Conservation (phyloP, 1,139 yeast species). For the Saccharomycopsis crataegensis region DNA sequence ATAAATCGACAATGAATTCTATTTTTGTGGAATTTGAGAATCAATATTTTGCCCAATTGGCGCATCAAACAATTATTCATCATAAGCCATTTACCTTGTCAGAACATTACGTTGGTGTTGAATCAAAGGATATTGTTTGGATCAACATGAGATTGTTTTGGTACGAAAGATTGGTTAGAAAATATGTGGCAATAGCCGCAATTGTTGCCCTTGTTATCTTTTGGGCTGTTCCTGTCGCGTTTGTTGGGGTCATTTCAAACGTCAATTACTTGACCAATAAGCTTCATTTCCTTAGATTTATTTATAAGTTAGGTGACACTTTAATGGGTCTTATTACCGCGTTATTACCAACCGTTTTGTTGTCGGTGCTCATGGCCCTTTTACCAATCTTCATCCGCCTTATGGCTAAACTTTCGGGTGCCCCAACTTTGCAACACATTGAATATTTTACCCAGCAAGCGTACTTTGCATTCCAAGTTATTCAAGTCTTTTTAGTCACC, state of each 20-base stretch:
- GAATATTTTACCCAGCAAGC: conserved; percentile 81
- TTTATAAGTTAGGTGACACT: conserved; percentile 50
- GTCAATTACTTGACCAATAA: conserved; percentile 54
- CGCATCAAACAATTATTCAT: conserved; percentile 52
- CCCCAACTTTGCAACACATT: conserved; percentile 59
- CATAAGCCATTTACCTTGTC: conserved; percentile 40
- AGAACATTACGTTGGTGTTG: conserved; percentile 48
- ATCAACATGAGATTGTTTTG: conserved; percentile 52
- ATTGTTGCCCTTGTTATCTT: conserved; percentile 53
- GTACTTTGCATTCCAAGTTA: conserved; percentile 83
- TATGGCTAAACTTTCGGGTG: conserved; percentile 70
- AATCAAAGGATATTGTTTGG: conserved; percentile 63
- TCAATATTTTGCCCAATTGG: conserved; percentile 65
- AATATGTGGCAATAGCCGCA: conserved; percentile 44
- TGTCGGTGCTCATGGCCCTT: conserved; percentile 62
- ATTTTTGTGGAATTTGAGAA: conserved; percentile 64
- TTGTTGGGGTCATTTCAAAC: conserved; percentile 74
- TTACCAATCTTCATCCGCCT: conserved; percentile 73
- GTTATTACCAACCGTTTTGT: conserved; percentile 59
- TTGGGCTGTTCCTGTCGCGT: conserved; percentile 86
- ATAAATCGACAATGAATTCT: conserved; percentile 41
- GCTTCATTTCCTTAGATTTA: conserved; percentile 55
- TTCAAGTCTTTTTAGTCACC: conserved; percentile 75
- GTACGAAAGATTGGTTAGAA: conserved; percentile 47
- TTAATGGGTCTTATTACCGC: conserved; percentile 69